These are phyloP conservation scores for Brettanomyces anomalus DNA, from an alignment of 805 yeast species.

Conservation along the genomic window DNA sequence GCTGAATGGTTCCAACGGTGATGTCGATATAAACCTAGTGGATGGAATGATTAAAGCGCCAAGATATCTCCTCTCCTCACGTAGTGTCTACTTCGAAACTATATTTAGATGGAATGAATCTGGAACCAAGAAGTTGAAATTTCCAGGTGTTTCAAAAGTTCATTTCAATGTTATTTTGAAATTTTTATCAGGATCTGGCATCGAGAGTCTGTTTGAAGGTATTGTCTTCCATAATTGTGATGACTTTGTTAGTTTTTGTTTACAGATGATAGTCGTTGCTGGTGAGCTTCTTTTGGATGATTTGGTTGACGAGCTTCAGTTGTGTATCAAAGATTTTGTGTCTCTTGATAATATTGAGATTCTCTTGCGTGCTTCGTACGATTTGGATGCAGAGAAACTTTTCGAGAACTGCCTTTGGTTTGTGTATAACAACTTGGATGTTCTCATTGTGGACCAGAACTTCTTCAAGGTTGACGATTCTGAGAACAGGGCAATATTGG, in stretches of 20 bases:
- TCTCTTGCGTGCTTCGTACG: conserved; percentile 46
- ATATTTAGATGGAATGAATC: conserved; percentile 51
- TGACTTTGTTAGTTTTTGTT: conserved; percentile 41
- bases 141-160: conserved; percentile 19
- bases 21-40: conserved; percentile 35
- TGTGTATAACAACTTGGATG: conserved; percentile 54
- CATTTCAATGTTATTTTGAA: conserved; percentile 43
- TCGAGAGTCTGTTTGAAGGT: conserved; percentile 30
- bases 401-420: conserved; percentile 59
- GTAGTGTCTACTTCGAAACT: conserved; percentile 59
- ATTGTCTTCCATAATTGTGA: conserved; percentile 10
- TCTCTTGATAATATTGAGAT: conserved; percentile 50
- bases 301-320: conserved; percentile 53
- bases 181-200: conserved; percentile 49
- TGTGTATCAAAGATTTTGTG: conserved; percentile 47
- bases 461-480: conserved; percentile 21
- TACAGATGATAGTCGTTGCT: conserved; percentile 51
- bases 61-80: conserved; percentile 40
- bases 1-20: conserved; percentile 17
- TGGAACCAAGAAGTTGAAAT: conserved; percentile 12
- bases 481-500: conserved; percentile 9
- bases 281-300: conserved; percentile 57
- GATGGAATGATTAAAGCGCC: conserved; percentile 41
- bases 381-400: conserved; percentile 43
- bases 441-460: conserved; percentile 41